Evolutionary conservation across 202 grass and related monocot species (phyloP).

Genomic region (Brachypodium distachyon): DNA sequence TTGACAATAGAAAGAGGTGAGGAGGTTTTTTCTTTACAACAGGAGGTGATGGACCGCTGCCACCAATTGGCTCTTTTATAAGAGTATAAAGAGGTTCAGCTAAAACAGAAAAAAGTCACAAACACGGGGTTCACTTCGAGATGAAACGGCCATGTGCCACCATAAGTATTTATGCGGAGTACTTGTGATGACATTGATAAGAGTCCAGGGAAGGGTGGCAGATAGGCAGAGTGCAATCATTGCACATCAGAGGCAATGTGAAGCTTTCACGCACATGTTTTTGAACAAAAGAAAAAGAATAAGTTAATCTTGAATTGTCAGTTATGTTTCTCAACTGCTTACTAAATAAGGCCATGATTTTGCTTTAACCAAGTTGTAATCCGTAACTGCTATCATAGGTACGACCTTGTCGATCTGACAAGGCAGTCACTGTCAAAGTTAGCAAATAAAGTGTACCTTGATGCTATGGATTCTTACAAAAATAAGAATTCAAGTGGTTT

Average conservation of each 20-base stretch:
- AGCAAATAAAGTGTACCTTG: conserved; percentile 85
- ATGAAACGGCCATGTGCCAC: neutral
- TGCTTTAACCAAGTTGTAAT: neutral
- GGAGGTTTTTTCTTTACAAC: too few species aligned
- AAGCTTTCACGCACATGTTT: neutral
- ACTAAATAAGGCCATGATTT: conserved; percentile 3
- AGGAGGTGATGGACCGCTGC: too few species aligned
- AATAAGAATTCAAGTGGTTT: conserved; percentile 46
- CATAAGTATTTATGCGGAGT: neutral
- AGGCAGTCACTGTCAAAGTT: conserved; percentile 89
- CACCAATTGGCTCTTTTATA: too few species aligned
- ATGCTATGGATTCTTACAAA: conserved; percentile 45
- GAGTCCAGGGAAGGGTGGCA: neutral
- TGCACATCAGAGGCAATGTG: neutral
- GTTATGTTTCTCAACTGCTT: neutral
- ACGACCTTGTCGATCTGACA: conserved; percentile 87
- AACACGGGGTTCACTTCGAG: neutral
- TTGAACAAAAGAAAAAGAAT: neutral
- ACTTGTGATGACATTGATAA: neutral
- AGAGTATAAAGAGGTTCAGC: too few species aligned
- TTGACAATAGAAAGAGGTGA: too few species aligned
- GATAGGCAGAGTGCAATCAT: neutral
- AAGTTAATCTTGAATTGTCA: neutral
- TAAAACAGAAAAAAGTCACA: neutral
- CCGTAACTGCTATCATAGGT: conserved; percentile 37